Conservation (phyloP, 495 filamentous ascomycete genomes). For the Apodospora peruviana region DNA sequence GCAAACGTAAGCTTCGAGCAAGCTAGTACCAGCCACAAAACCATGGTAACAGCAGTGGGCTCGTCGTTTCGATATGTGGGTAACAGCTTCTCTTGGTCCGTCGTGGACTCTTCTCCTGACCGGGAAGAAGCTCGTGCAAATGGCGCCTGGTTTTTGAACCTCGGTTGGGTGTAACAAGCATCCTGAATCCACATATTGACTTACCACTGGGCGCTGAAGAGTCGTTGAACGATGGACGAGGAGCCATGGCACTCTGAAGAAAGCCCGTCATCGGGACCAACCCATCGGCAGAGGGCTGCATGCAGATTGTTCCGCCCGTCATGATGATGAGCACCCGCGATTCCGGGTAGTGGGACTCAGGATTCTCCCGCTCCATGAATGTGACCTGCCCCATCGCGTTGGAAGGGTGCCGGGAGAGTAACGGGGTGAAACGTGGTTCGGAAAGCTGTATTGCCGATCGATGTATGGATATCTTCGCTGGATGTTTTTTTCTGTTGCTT, state of each 20-base stretch:
- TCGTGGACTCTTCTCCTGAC: no score
- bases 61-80: no score
- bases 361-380: constrained; percentile 19
- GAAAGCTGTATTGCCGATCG: no score
- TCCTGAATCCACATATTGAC: no score
- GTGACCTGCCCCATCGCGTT: constrained; percentile 19
- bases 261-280: constrained; percentile 74
- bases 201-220: constrained; percentile 40
- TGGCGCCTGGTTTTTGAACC: no score
- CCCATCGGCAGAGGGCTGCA: constrained; percentile 65
- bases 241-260: constrained; percentile 74
- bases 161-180: no score
- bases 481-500: background rate
- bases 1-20: background rate
- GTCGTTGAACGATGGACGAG: constrained; percentile 87
- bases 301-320: constrained; percentile 96
- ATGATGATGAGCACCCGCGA: constrained; percentile 84
- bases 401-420: background rate
- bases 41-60: no score
- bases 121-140: no score
- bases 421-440: background rate
- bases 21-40: background rate
- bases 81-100: no score
- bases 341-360: constrained; percentile 49
- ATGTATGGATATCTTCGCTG: no score